Percentiles rank a stretch among this genome's conserved stretches.
phyloP scores from a whole-genome alignment of 2,329 filamentous ascomycete species.

The Teratosphaeria zuluensis region DNA sequence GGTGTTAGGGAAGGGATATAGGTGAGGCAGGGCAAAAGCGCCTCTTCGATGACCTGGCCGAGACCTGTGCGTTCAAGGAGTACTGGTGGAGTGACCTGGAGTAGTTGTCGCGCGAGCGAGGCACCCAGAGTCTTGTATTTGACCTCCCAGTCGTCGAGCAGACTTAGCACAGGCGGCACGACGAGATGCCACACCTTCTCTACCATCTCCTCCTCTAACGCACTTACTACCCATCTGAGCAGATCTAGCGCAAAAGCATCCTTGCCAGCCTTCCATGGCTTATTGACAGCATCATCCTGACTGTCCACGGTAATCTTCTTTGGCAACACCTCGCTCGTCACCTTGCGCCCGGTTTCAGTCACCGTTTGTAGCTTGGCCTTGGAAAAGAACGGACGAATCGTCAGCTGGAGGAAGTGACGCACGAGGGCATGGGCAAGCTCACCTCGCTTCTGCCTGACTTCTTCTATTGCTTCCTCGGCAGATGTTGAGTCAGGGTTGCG shows the following conservation, averaged over 20 bases:
- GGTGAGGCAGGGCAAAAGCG: conserved; percentile 61
- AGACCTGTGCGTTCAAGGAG: conserved; percentile 56
- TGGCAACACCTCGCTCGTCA: conserved; percentile 34
- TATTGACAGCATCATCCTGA: conserved; percentile 35
- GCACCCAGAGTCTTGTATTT: conserved; percentile 49
- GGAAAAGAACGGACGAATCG: conserved; percentile 59
- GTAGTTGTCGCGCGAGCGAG: conserved; percentile 43
- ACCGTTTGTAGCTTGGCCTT: conserved; percentile 44
- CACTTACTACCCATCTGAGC: conserved; percentile 51
- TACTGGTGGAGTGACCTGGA: conserved; percentile 43
- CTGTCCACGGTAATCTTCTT: conserved; percentile 24
- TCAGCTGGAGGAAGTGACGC: conserved; percentile 49
- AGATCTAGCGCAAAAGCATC: conserved; percentile 44
- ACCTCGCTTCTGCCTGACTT: conserved; percentile 32
- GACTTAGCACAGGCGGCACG: conserved; percentile 58
- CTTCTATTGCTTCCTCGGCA: conserved; percentile 36
- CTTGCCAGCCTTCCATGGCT: conserved; percentile 52
- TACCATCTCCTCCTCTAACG: conserved; percentile 43
- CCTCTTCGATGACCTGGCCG: conserved; percentile 57
- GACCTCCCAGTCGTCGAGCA: conserved; percentile 55
- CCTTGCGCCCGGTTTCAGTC: conserved; percentile 49
- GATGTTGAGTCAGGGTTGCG: conserved; percentile 62
- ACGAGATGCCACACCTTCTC: conserved; percentile 56
- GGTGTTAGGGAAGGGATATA: conserved; percentile 70
- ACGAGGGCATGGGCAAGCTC: conserved; percentile 42